Evolutionary conservation across 1,284 basidiomycete species (phyloP).

Genomic region (Agaricales sp.): DNA sequence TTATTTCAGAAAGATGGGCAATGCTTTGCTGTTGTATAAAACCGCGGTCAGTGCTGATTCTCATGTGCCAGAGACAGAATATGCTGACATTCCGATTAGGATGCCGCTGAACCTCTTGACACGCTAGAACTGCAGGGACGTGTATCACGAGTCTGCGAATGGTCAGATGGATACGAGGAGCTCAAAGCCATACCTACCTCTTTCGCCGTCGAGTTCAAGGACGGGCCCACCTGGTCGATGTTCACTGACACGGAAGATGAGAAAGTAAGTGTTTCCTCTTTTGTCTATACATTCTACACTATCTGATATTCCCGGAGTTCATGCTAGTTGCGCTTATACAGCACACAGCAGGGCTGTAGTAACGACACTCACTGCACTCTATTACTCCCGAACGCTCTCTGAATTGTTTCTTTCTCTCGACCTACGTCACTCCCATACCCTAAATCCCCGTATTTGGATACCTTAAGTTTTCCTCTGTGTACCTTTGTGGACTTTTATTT

Average conservation of each 20-base stretch:
- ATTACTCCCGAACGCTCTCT: background rate
- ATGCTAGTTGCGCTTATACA: background rate
- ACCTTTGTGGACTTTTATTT: too few relatives aligned
- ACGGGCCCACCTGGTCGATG: conserved; percentile 43
- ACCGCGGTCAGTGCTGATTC: conserved; percentile 18
- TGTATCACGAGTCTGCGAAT: conserved; percentile 44
- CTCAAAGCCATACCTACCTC: conserved; percentile 59
- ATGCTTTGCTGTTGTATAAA: conserved; percentile 39
- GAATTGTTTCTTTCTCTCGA: background rate
- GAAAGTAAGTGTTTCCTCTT: conserved; percentile 34
- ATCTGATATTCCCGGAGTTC: background rate
- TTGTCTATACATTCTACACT: background rate
- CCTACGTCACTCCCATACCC: background rate
- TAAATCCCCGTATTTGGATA: too few relatives aligned
- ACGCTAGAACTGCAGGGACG: conserved; percentile 35
- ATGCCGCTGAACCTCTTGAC: conserved; percentile 36
- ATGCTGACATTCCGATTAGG: conserved; percentile 22
- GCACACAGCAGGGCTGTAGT: background rate
- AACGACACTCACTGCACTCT: too few relatives aligned
- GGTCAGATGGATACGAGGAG: conserved; percentile 65
- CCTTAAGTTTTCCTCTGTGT: background rate
- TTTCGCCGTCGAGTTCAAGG: conserved; percentile 54
- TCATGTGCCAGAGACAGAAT: conserved; percentile 3
- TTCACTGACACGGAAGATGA: conserved; percentile 59
- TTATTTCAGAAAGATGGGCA: conserved; percentile 48